Percentiles rank a stretch among this genome's conserved stretches.
These are phyloP conservation scores for Sechiopsis laciniata DNA, from an alignment of 306 rosid species.

Conservation along the genomic window DNA sequence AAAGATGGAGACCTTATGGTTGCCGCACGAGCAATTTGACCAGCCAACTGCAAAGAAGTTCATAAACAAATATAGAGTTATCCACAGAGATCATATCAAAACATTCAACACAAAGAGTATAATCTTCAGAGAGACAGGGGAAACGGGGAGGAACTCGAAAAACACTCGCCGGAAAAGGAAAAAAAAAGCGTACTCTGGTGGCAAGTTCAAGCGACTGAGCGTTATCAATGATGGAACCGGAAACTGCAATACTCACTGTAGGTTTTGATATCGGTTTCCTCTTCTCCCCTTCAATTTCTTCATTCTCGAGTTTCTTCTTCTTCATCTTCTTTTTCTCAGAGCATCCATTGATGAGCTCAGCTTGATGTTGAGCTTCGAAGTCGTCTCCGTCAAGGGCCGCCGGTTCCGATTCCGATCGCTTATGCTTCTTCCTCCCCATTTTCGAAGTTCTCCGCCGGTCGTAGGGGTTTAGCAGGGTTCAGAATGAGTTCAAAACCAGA, in stretches of 20 bases:
- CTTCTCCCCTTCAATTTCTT: constrained; percentile 19
- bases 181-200: constrained; percentile 54
- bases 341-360: constrained; percentile 28
- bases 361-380: constrained; percentile 14
- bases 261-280: constrained; percentile 33
- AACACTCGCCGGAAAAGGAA: too few relatives aligned
- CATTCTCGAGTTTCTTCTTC: constrained; percentile 30
- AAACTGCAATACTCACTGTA: constrained; percentile 65
- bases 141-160: not conserved
- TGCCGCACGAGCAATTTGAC: constrained; percentile 97
- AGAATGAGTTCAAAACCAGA: constrained; percentile 18
- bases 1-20: constrained; percentile 63
- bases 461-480: constrained; percentile 15
- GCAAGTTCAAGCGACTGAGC: constrained; percentile 81
- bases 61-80: not conserved
- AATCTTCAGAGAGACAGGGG: not conserved
- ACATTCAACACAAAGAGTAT: too few relatives aligned
- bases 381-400: constrained; percentile 17
- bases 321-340: constrained; percentile 29
- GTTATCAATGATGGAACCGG: constrained; percentile 89
- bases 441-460: not conserved
- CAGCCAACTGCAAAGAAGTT: constrained; percentile 69
- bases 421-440: constrained; percentile 79
- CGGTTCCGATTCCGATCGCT: constrained; percentile 31
- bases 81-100: too few relatives aligned